Evolutionary conservation across 768 basidiomycete species (phyloP).

Genomic region (Leccinum pellstonianum): DNA sequence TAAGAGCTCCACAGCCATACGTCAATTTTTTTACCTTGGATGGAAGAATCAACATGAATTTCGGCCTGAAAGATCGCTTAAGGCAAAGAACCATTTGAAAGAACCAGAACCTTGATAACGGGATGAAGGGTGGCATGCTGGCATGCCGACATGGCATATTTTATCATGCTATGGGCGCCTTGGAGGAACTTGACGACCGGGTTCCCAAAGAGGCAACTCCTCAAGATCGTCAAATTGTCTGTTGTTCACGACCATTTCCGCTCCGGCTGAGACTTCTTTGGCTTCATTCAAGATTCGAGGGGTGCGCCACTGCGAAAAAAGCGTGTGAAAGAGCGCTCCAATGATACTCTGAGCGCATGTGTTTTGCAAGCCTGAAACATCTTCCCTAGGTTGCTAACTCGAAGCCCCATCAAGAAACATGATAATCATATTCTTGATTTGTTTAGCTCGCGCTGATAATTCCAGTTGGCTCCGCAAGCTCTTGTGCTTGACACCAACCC

Average conservation of each 20-base stretch:
- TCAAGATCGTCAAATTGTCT: conserved; percentile 11
- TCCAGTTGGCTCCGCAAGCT: conserved; percentile 3
- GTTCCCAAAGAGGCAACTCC: conserved; percentile 17
- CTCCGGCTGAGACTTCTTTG: background rate
- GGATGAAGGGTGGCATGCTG: background rate
- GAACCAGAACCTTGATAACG: background rate
- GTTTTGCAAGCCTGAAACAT: conserved; percentile 1
- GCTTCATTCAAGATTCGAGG: conserved; percentile 5
- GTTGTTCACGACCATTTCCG: conserved; percentile 20
- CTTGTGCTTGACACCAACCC: conserved; percentile 9
- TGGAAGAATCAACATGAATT: background rate
- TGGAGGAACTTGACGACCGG: background rate
- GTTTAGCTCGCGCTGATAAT: background rate
- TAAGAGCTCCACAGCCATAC: conserved; percentile 12
- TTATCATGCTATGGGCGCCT: background rate
- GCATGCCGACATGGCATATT: background rate
- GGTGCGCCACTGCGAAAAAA: conserved; percentile 11
- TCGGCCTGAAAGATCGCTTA: background rate
- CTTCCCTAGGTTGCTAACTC: background rate
- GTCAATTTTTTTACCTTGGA: background rate
- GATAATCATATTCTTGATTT: conserved; percentile 4
- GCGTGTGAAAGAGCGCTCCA: conserved; percentile 14
- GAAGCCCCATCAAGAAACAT: background rate
- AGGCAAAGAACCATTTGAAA: background rate
- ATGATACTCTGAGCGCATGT: background rate